phyloP scores from a whole-genome alignment of 768 basidiomycete genomes.

The Pholiota molesta region DNA sequence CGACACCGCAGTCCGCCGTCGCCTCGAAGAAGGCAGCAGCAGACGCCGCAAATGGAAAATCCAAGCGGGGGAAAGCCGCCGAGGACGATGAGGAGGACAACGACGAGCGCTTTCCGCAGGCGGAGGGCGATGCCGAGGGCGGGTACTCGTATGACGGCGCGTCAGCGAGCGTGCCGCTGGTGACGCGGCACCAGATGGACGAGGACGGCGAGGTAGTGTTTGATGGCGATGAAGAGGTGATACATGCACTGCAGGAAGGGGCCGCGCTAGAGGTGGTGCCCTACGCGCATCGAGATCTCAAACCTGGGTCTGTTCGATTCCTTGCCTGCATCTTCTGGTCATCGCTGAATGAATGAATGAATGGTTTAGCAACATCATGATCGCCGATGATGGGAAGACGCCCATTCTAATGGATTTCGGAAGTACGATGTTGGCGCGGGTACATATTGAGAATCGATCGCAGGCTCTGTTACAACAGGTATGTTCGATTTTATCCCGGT shows the following conservation, averaged over 20 bases:
- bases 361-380: conserved; percentile 85
- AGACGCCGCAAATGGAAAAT: conserved; percentile 17
- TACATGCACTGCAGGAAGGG: conserved; percentile 42
- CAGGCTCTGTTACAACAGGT: conserved; percentile 92
- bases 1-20: conserved; percentile 41
- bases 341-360: neutral
- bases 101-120: conserved; percentile 73
- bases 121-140: conserved; percentile 73
- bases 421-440: conserved; percentile 84
- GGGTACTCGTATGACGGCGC: conserved; percentile 70
- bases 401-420: conserved; percentile 99
- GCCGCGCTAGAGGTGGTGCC: conserved; percentile 69
- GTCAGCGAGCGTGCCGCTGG: conserved; percentile 58
- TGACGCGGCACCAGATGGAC: conserved; percentile 53
- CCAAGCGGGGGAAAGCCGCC: conserved; percentile 34
- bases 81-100: conserved; percentile 67
- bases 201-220: conserved; percentile 69
- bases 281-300: conserved; percentile 96
- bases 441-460: conserved; percentile 78
- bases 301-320: conserved; percentile 80
- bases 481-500: conserved; percentile 11
- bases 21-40: conserved; percentile 23
- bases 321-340: neutral
- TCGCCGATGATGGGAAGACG: conserved; percentile 83
- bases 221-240: conserved; percentile 77